Conservation (phyloP, 179 eudicot genomes). For the Patellifolia procumbens region DNA sequence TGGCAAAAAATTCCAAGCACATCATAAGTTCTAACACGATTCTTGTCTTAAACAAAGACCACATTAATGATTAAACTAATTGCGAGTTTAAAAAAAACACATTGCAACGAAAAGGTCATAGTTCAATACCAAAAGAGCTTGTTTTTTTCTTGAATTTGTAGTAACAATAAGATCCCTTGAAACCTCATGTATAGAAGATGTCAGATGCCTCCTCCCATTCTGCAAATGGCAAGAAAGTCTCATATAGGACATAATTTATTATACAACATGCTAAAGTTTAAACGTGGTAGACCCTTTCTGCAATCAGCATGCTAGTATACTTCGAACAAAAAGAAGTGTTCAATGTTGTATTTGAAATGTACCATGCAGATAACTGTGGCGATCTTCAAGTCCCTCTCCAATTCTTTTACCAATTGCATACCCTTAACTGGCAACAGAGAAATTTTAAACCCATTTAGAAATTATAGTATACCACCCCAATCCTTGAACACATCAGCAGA, state of each 20-base stretch:
- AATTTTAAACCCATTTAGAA: conserved; percentile 8
- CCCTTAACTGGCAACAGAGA: conserved; percentile 73
- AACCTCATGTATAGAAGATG: conserved; percentile 90
- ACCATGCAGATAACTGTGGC: conserved; percentile 98
- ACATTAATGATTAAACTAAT: not conserved
- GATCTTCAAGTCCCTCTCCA: conserved; percentile 93
- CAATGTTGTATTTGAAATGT: conserved; percentile 19
- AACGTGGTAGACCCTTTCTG: not conserved
- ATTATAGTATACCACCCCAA: not conserved
- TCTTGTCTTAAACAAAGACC: not conserved
- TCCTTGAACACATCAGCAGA: not conserved
- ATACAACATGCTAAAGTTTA: conserved; percentile 1
- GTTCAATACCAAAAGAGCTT: conserved; percentile 74
- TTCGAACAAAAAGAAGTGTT: not conserved
- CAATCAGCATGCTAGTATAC: not conserved
- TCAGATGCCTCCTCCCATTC: conserved; percentile 94
- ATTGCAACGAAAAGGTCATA: not conserved
- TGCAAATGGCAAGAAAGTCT: conserved; percentile 36
- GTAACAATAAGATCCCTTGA: conserved; percentile 98
- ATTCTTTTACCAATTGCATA: conserved; percentile 90
- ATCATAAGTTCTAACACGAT: not conserved
- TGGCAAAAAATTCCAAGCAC: not conserved
- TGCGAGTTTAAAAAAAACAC: not conserved
- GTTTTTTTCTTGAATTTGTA: conserved; percentile 74
- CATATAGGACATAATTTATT: not conserved